Conservation (phyloP, 2,329 filamentous ascomycete species). For the Ramularia collo-cygni region DNA sequence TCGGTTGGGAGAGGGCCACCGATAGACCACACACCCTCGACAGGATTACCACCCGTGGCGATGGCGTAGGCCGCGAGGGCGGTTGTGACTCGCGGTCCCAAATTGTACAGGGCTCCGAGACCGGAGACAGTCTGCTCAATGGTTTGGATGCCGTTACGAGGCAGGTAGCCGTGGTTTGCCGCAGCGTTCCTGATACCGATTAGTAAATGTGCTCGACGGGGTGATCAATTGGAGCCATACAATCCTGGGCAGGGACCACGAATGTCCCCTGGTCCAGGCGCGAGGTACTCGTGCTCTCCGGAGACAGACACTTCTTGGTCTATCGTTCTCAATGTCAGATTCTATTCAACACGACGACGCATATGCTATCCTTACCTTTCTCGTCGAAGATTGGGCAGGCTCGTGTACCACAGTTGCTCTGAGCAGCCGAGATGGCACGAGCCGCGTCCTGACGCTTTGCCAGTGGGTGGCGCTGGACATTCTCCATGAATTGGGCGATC, state of each 20-base stretch:
- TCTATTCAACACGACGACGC: neutral
- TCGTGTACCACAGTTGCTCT: slow-evolving; percentile 15
- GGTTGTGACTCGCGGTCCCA: slow-evolving; percentile 24
- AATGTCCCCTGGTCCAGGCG: slow-evolving; percentile 12
- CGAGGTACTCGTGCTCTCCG: slow-evolving; percentile 14
- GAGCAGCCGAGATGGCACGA: slow-evolving; percentile 13
- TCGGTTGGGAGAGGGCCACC: slow-evolving; percentile 22
- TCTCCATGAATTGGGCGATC: slow-evolving; percentile 8
- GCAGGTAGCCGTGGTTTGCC: slow-evolving; percentile 19
- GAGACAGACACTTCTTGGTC: slow-evolving; percentile 15
- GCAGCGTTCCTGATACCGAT: slow-evolving; percentile 2
- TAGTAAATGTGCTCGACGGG: neutral
- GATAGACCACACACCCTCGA: slow-evolving; percentile 26
- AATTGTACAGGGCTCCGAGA: slow-evolving; percentile 20
- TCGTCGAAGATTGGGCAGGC: slow-evolving; percentile 15
- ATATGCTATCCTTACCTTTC: slow-evolving; percentile 6
- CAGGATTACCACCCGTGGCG: slow-evolving; percentile 24
- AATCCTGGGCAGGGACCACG: slow-evolving; percentile 11
- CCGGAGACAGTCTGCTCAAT: slow-evolving; percentile 24
- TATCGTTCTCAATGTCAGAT: neutral
- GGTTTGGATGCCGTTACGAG: slow-evolving; percentile 26
- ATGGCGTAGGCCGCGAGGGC: slow-evolving; percentile 30
- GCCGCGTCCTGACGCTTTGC: slow-evolving; percentile 12
- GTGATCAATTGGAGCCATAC: neutral
- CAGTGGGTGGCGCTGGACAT: slow-evolving; percentile 5